phyloP scores from a whole-genome alignment of 1,284 basidiomycete species.

The Fomitopsis pinicola region DNA sequence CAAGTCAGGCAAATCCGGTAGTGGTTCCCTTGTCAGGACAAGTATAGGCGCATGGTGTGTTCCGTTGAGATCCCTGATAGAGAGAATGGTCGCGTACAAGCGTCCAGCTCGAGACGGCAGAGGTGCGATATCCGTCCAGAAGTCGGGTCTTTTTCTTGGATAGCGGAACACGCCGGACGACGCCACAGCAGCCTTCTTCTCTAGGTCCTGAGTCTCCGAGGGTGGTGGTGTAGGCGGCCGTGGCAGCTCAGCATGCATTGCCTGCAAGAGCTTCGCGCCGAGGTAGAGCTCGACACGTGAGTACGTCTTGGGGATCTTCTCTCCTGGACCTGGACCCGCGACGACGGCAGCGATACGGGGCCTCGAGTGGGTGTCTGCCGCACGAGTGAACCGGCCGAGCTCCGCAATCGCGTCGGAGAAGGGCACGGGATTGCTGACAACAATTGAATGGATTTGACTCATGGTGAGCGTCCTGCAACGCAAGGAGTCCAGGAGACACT shows the following conservation, averaged over 20 bases:
- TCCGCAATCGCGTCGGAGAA: slow-evolving; percentile 1
- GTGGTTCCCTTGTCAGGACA: slow-evolving; percentile 59
- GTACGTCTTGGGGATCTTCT: background rate
- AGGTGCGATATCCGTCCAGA: slow-evolving; percentile 49
- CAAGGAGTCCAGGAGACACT: background rate
- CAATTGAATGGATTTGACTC: background rate
- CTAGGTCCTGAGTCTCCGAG: background rate
- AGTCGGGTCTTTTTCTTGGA: slow-evolving; percentile 50
- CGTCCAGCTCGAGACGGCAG: slow-evolving; percentile 20
- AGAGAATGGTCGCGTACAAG: slow-evolving; percentile 56
- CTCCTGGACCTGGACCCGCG: background rate
- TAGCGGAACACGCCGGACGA: slow-evolving; percentile 34
- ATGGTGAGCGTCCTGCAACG: background rate
- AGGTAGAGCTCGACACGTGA: slow-evolving; percentile 1
- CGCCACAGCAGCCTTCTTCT: slow-evolving; percentile 11
- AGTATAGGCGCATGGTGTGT: slow-evolving; percentile 51
- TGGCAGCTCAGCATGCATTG: slow-evolving; percentile 46
- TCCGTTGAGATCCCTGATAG: slow-evolving; percentile 28
- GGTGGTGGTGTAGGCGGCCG: slow-evolving; percentile 37
- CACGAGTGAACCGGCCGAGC: background rate
- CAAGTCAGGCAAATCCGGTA: slow-evolving; percentile 53
- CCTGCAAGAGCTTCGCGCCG: slow-evolving; percentile 33
- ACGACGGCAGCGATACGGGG: background rate
- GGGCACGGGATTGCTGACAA: background rate
- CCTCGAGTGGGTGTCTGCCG: background rate